Conservation (phyloP, 106 monocot species). For the Posidonia australis region DNA sequence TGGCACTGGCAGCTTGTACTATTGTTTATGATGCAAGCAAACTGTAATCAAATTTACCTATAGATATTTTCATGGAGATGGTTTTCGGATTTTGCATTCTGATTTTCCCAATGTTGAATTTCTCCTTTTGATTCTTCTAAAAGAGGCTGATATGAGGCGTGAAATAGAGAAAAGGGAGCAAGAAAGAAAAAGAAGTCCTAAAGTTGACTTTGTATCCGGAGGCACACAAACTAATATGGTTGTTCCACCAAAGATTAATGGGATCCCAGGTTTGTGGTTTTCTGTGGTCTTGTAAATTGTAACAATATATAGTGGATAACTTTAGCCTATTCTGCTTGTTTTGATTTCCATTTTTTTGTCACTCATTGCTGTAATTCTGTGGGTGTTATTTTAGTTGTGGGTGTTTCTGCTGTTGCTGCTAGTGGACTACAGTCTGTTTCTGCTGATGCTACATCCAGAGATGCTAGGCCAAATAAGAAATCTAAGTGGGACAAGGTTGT, state of each 20-base stretch:
- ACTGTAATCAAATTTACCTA: no score
- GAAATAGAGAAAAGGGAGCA: constrained; percentile 83
- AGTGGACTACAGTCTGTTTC: constrained; percentile 20
- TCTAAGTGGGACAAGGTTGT: constrained; percentile 96
- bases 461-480: constrained; percentile 63
- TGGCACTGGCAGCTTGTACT: no score
- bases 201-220: constrained; percentile 73
- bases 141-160: constrained; percentile 90
- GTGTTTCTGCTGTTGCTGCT: constrained; percentile 17
- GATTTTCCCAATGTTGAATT: not conserved
- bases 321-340: not conserved
- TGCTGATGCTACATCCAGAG: constrained; percentile 33
- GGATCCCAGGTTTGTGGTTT: constrained; percentile 24
- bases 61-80: no score
- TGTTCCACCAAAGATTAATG: constrained; percentile 34
- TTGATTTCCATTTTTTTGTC: not conserved
- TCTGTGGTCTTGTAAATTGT: not conserved
- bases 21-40: no score
- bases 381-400: constrained; percentile 10
- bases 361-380: not conserved
- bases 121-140: constrained; percentile 6
- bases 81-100: not conserved
- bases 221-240: constrained; percentile 39
- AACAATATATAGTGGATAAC: not conserved
- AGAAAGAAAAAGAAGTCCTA: constrained; percentile 76